phyloP scores from a whole-genome alignment of 495 filamentous ascomycete species.

The Amorphotheca resinae region DNA sequence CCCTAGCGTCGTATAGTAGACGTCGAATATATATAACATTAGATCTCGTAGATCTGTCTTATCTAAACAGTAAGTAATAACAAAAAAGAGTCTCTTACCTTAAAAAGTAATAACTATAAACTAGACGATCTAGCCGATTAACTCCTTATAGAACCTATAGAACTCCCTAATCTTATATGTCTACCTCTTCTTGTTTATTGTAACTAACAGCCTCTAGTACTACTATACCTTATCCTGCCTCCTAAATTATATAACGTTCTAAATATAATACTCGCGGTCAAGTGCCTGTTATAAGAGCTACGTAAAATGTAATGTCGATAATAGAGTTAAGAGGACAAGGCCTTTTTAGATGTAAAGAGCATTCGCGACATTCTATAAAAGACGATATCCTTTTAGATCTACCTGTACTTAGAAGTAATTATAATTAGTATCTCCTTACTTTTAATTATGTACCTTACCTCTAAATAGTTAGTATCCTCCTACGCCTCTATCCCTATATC shows the following conservation, averaged over 20 bases:
- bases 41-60: background rate
- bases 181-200: background rate
- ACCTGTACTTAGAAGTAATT: background rate
- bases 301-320: background rate
- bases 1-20: background rate
- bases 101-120: background rate
- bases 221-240: background rate
- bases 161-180: background rate
- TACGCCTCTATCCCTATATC: background rate
- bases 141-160: background rate
- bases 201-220: background rate
- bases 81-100: too few species aligned
- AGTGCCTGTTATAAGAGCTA: background rate
- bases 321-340: background rate
- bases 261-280: background rate
- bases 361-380: background rate
- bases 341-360: background rate
- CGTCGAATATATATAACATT: background rate
- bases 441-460: too few species aligned
- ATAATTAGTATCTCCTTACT: too few species aligned
- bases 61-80: background rate
- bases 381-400: background rate
- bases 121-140: background rate
- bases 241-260: background rate
- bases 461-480: background rate